A percentile compares a stretch with the other conserved stretches of the same genome.
These are phyloP conservation scores for Ascosphaera apis DNA, from an alignment of 2,329 filamentous ascomycete genomes.

Conservation along the genomic window DNA sequence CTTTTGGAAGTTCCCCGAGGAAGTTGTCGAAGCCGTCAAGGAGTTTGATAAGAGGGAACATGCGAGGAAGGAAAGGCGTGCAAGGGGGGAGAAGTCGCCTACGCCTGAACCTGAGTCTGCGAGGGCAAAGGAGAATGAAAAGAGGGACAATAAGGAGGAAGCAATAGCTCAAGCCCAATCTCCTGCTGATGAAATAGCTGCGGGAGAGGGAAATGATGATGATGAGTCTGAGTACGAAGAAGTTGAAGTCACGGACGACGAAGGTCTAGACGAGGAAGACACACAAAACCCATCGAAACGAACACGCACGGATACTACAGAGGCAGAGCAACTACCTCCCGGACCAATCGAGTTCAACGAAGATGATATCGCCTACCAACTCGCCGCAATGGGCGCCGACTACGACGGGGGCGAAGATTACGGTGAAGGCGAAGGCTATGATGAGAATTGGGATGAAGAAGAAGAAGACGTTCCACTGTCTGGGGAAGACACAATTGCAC, in stretches of 20 bases:
- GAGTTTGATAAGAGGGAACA: constrained; percentile 51
- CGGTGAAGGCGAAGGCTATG: constrained; percentile 27
- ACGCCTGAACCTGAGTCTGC: constrained; percentile 1
- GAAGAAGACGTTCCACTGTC: constrained; percentile 46
- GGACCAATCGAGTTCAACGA: constrained; percentile 61
- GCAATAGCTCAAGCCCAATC: constrained; percentile 4
- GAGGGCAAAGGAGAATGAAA: constrained; percentile 5
- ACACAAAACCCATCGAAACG: constrained; percentile 23
- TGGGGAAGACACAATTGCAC: constrained; percentile 47
- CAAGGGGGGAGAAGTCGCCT: constrained; percentile 8
- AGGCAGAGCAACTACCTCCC: constrained; percentile 9
- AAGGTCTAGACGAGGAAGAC: constrained; percentile 24
- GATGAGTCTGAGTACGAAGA: constrained; percentile 58
- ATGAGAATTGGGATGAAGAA: constrained; percentile 28
- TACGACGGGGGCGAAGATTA: constrained; percentile 47
- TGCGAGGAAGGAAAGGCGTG: constrained; percentile 37
- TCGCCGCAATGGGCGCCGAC: constrained; percentile 73
- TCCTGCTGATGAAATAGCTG: constrained; percentile 12
- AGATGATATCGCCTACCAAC: constrained; percentile 79
- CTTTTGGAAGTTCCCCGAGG: constrained; percentile 83
- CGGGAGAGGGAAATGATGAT: constrained; percentile 9
- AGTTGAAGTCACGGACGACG: constrained; percentile 44
- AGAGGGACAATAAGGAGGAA: constrained; percentile 4
- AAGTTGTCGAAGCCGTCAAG: constrained; percentile 51
- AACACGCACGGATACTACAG: constrained; percentile 28